Evolutionary conservation across 208 protist species (phyloP).

Genomic region (Acanthamoeba lenticulata): DNA sequence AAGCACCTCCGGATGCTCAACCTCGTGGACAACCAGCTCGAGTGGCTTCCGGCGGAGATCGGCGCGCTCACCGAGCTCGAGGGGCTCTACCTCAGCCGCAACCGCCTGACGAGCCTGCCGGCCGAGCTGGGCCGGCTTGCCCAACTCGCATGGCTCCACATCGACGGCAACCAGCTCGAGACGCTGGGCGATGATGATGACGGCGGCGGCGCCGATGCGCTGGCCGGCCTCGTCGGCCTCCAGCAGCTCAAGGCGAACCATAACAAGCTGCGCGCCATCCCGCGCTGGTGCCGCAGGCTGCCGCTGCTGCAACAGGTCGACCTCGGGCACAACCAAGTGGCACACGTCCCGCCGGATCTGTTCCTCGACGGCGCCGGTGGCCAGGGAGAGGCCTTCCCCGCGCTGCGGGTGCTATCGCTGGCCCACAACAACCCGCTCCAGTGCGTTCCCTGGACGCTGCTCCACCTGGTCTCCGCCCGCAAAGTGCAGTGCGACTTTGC

Average conservation of each 20-base stretch:
- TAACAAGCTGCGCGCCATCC: background rate
- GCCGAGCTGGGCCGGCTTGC: background rate
- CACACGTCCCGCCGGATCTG: background rate
- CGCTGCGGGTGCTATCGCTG: background rate
- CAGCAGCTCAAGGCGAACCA: background rate
- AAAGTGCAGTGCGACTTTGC: background rate
- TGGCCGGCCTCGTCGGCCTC: constrained; percentile 3
- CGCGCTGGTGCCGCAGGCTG: background rate
- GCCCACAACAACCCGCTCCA: background rate
- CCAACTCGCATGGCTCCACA: background rate
- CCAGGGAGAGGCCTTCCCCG: background rate
- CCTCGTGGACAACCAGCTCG: constrained; percentile 71
- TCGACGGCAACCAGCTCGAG: background rate
- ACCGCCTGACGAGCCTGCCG: constrained; percentile 58
- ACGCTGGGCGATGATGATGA: background rate
- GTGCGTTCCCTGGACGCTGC: background rate
- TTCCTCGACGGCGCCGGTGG: background rate
- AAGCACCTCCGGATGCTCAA: constrained; percentile 33
- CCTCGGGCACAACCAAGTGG: background rate
- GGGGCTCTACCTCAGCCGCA: constrained; percentile 59
- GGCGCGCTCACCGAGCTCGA: constrained; percentile 20
- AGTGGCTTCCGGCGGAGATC: constrained; percentile 36
- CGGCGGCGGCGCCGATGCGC: too few species aligned
- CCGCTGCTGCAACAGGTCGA: background rate
- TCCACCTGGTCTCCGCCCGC: background rate